Evolutionary conservation across 192 early-diverging fungal genomes (phyloP).

Genomic region (Coemansia sp.): DNA sequence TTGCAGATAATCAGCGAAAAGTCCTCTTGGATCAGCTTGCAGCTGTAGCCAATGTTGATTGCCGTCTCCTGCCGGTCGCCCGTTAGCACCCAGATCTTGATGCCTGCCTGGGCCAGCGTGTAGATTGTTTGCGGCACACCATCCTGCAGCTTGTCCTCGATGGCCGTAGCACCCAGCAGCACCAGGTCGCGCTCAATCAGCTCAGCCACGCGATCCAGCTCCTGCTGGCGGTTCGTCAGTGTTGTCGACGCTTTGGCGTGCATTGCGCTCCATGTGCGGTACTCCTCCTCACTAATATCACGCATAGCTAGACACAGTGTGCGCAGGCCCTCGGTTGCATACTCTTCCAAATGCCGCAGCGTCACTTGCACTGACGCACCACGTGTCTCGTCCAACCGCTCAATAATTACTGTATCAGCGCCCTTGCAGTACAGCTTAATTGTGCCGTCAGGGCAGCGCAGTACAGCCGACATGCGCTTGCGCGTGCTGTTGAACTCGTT

Average conservation of each 20-base stretch:
- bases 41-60: constrained; percentile 97
- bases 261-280: constrained; percentile 75
- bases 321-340: constrained; percentile 92
- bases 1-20: constrained; percentile 95
- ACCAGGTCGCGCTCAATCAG: constrained; percentile 92
- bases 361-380: constrained; percentile 68
- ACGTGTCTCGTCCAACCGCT: constrained; percentile 71
- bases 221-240: constrained; percentile 81
- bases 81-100: constrained; percentile 97
- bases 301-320: constrained; percentile 96
- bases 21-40: constrained; percentile 94
- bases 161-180: constrained; percentile 94
- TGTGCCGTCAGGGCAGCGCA: constrained; percentile 80
- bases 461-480: constrained; percentile 94
- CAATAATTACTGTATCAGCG: constrained; percentile 95
- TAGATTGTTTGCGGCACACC: constrained; percentile 98
- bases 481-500: constrained; percentile 99
- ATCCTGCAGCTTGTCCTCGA: constrained; percentile 98
- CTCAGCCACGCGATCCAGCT: constrained; percentile 91
- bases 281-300: constrained; percentile 87
- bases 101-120: constrained; percentile 91
- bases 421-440: constrained; percentile 96
- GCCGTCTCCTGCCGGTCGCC: constrained; percentile 99
- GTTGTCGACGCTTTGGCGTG: constrained; percentile 89
- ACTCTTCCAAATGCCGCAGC: constrained; percentile 84